Base-by-base conservation (phyloP, 257 asterid species). In the Lycium ferocissimum region DNA sequence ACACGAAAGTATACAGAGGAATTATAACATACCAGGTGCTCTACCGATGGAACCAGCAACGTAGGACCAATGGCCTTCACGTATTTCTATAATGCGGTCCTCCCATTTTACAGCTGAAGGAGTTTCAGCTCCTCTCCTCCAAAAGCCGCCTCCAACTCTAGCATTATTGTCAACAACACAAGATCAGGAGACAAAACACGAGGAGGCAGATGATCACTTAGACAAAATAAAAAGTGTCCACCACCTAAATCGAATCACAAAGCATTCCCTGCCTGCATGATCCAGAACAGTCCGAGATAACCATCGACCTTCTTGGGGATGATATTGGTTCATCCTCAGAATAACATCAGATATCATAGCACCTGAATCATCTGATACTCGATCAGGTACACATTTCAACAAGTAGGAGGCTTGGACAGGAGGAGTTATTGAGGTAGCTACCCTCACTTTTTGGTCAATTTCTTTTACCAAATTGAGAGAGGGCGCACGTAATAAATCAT, bases 291-390 rank as follows among this genome's bases (percentile, higher is more conserved):
- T 94, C 20, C 98, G 93, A 45, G 98, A 92, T 70, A 96, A 81
- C 99, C 98, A 96, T 62, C 99, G 91, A 22, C 99, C 99, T 88
- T 91, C 95, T 83, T 96, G 99, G 18, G 98, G 98, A 15, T 94
- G 90, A 81, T 94, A 94, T 26, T 86, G 92, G 85, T 93, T 94
- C 98, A 94, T 91, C 88, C 70, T 93, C 89, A 96, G 87, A 86
- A 94, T 91, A n/a, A 96, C 92, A 66, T 96, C 99, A 3, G 99
- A 96, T 82, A 96, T 85, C 99, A 96, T 96, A 3, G 98, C 96
- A 2, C 98, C 99, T 1, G 98, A 92, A 88, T 96, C 97, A 84
- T 96, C 99, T 2, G 97, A 94, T 54, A 94, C 98, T 79, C 98
- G 89, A 37, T 96, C 99, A 0, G 99, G 94, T 65, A 96, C 98